These are phyloP conservation scores for Rosellinia necatrix DNA, from an alignment of 2,329 filamentous ascomycete species.

Conservation along the genomic window DNA sequence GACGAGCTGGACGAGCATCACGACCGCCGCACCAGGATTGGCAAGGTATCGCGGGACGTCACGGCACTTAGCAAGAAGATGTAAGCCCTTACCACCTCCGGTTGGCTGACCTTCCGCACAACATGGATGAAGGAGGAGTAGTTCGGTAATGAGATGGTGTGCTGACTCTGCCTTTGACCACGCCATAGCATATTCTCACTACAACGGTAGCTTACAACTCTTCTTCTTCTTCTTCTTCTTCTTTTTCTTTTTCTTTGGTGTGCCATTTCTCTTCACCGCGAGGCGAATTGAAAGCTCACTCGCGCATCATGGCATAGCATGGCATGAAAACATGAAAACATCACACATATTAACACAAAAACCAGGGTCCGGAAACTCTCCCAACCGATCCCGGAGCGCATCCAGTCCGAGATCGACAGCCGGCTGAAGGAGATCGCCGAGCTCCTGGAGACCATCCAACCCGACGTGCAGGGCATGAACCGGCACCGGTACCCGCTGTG, in stretches of 20 bases:
- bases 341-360: slow-evolving; percentile 6
- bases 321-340: too few species aligned
- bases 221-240: background rate
- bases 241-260: background rate
- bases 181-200: slow-evolving; percentile 74
- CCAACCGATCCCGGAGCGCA: slow-evolving; percentile 67
- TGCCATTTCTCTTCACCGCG: too few species aligned
- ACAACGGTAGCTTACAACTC: slow-evolving; percentile 63
- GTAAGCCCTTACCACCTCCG: slow-evolving; percentile 52
- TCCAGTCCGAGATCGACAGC: slow-evolving; percentile 70
- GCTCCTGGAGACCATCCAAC: slow-evolving; percentile 69
- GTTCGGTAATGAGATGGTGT: too few species aligned
- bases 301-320: too few species aligned
- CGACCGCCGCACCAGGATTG: slow-evolving; percentile 85
- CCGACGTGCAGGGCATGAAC: slow-evolving; percentile 79
- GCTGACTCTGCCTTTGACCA: slow-evolving; percentile 14
- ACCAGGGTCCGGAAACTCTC: slow-evolving; percentile 67
- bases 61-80: slow-evolving; percentile 97
- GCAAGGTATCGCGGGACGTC: slow-evolving; percentile 90
- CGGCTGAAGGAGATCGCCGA: slow-evolving; percentile 73
- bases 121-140: slow-evolving; percentile 30
- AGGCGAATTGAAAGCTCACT: too few species aligned
- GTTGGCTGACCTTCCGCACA: background rate
- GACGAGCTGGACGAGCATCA: slow-evolving; percentile 92
- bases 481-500: slow-evolving; percentile 85